Conservation (phyloP, 192 early-diverging fungal species). For the Entomortierella parvispora region DNA sequence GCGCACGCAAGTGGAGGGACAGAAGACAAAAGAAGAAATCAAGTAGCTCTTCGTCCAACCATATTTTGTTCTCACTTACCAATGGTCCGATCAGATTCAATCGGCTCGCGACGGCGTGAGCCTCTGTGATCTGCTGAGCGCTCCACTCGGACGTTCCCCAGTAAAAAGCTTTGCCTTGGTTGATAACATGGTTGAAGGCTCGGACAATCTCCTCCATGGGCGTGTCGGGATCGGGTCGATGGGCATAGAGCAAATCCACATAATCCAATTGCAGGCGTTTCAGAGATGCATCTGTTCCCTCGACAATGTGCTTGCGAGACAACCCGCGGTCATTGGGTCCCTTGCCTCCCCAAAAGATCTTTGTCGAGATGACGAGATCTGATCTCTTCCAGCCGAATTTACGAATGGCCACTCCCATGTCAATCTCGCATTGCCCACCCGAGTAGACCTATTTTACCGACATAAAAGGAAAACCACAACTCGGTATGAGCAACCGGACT, state of each 20-base stretch:
- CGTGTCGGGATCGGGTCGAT: slow-evolving; percentile 76
- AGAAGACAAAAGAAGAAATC: neutral
- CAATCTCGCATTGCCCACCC: slow-evolving; percentile 76
- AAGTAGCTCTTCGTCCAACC: too few species aligned
- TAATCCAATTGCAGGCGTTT: slow-evolving; percentile 78
- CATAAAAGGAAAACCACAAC: too few species aligned
- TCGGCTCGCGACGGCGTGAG: slow-evolving; percentile 72
- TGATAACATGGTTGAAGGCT: slow-evolving; percentile 85
- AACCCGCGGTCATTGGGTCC: slow-evolving; percentile 85
- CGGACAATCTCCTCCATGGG: slow-evolving; percentile 91
- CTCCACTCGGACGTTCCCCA: slow-evolving; percentile 91
- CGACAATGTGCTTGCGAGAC: slow-evolving; percentile 87
- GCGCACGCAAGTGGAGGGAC: neutral
- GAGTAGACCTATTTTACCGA: slow-evolving; percentile 46
- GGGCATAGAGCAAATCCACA: slow-evolving; percentile 84
- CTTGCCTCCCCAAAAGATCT: slow-evolving; percentile 78
- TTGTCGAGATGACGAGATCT: slow-evolving; percentile 82
- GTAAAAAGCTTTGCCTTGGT: slow-evolving; percentile 83
- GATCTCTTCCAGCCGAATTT: slow-evolving; percentile 78
- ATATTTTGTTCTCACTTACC: too few species aligned
- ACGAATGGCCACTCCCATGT: slow-evolving; percentile 82
- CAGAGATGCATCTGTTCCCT: slow-evolving; percentile 77
- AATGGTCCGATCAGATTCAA: slow-evolving; percentile 76
- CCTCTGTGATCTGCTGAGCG: slow-evolving; percentile 79
- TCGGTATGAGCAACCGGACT: too few species aligned